Conservation (phyloP, 2,329 filamentous ascomycete genomes). For the Cryoendolithus antarcticus region DNA sequence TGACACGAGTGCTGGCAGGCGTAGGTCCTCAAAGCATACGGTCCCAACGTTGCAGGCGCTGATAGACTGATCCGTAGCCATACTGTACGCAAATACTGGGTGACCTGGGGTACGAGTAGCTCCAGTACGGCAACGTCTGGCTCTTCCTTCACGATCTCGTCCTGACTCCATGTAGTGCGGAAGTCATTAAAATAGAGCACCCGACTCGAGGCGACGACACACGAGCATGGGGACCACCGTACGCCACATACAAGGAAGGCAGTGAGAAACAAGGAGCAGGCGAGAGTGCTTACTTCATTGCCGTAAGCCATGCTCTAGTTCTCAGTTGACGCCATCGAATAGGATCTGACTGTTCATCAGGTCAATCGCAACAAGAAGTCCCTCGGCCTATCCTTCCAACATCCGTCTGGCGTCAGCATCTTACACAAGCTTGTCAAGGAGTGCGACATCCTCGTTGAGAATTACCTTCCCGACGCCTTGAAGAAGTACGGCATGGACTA, state of each 20-base stretch:
- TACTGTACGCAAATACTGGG: constrained; percentile 96
- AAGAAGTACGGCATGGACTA: constrained; percentile 91
- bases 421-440: constrained; percentile 72
- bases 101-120: constrained; percentile 67
- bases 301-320: constrained; percentile 43
- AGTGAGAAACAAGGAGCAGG: constrained; percentile 51
- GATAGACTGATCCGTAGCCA: constrained; percentile 44
- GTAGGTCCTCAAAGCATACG: constrained; percentile 35
- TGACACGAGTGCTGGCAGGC: constrained; percentile 90
- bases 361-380: constrained; percentile 97
- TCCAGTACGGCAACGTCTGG: neutral
- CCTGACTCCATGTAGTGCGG: constrained; percentile 49
- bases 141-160: too few relatives aligned
- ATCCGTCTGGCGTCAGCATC: constrained; percentile 70
- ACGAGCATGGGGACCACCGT: constrained; percentile 90
- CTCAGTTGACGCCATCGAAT: neutral
- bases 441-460: constrained; percentile 90
- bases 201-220: constrained; percentile 86
- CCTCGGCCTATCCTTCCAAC: constrained; percentile 78
- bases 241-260: constrained; percentile 57
- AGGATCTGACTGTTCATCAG: constrained; percentile 34
- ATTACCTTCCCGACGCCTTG: constrained; percentile 81
- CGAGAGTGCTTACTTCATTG: constrained; percentile 89
- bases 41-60: neutral
- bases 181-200: constrained; percentile 96